These are phyloP conservation scores for Stephania cephalantha DNA, from an alignment of 164 flowering plant genomes.

Conservation along the genomic window DNA sequence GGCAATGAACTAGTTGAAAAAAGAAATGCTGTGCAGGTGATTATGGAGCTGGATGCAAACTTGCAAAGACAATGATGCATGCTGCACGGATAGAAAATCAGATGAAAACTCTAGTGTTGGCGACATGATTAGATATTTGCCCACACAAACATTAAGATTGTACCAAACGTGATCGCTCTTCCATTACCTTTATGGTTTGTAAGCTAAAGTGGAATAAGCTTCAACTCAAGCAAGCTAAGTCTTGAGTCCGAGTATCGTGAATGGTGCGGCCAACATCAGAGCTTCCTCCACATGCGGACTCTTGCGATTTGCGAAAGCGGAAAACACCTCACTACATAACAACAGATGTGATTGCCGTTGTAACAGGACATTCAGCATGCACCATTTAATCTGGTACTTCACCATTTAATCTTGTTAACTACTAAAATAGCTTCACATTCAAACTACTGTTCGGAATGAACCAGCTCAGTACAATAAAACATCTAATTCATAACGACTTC, in stretches of 20 bases:
- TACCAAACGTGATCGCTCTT: not conserved
- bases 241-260: not conserved
- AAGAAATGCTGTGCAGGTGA: too few species aligned
- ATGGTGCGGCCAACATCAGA: not conserved
- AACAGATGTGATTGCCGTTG: too few species aligned
- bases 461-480: not conserved
- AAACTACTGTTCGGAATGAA: not conserved
- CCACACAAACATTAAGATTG: too few species aligned
- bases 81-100: too few species aligned
- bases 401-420: not conserved
- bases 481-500: not conserved
- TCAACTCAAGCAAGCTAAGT: not conserved
- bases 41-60: too few species aligned
- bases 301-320: too few species aligned
- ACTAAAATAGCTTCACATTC: not conserved
- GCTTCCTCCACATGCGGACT: not conserved
- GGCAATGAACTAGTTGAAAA: too few species aligned
- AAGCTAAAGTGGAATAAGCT: not conserved
- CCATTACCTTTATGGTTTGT: not conserved
- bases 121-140: too few species aligned
- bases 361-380: not conserved
- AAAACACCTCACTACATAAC: too few species aligned
- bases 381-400: not conserved
- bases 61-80: too few species aligned
- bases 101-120: too few species aligned